Conservation (phyloP, 2,329 filamentous ascomycete species). For the Cercospora sp. region DNA sequence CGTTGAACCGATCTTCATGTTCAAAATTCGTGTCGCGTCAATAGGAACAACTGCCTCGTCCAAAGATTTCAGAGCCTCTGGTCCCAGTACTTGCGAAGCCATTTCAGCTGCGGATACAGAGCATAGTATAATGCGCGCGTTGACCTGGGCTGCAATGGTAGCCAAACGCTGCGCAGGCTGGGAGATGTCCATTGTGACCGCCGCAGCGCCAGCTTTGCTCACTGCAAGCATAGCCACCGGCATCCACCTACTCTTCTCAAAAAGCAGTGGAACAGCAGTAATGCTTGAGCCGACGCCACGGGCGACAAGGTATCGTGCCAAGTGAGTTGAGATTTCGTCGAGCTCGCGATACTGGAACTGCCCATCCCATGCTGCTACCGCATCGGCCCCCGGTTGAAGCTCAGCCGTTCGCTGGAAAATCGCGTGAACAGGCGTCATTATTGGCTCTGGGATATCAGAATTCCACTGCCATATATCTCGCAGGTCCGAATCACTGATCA, state of each 20-base stretch:
- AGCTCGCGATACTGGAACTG: conserved; percentile 32
- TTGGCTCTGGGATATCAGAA: conserved; percentile 11
- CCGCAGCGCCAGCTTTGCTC: conserved; percentile 38
- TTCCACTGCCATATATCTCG: conserved; percentile 28
- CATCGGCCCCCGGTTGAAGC: conserved; percentile 26
- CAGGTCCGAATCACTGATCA: conserved; percentile 11
- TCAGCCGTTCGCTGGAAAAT: conserved; percentile 26
- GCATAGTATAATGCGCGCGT: conserved; percentile 23
- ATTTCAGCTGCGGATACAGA: background rate
- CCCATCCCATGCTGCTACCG: conserved; percentile 36
- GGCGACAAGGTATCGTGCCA: background rate
- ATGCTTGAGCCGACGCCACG: background rate
- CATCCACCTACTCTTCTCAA: conserved; percentile 35
- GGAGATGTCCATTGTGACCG: conserved; percentile 34
- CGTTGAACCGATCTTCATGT: background rate
- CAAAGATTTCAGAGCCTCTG: background rate
- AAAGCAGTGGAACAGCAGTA: conserved; percentile 28
- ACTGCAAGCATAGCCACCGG: conserved; percentile 32
- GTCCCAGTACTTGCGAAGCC: background rate
- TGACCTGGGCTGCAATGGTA: conserved; percentile 32
- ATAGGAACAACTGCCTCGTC: background rate
- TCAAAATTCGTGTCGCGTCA: background rate
- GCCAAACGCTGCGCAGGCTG: conserved; percentile 32
- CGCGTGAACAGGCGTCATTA: conserved; percentile 28
- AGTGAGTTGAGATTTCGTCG: conserved; percentile 14